Conservation (phyloP, 495 filamentous ascomycete genomes). For the Jackrogersella minutella region DNA sequence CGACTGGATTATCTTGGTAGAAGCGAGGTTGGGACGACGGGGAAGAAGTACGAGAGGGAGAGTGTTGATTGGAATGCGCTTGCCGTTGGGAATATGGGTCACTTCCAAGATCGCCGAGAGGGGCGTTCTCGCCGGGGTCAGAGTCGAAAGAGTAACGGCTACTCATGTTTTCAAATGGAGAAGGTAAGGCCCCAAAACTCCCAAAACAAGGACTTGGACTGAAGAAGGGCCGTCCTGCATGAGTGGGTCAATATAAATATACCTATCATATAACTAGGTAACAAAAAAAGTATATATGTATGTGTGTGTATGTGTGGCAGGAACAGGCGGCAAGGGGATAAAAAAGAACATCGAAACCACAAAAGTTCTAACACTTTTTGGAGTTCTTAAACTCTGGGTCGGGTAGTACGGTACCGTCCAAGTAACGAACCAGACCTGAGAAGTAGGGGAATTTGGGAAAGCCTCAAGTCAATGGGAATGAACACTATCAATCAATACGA, state of each 20-base stretch:
- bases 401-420: not conserved
- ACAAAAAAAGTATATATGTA: too few species aligned
- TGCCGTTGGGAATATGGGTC: slow-evolving; percentile 27
- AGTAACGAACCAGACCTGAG: not conserved
- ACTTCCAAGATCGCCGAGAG: slow-evolving; percentile 44
- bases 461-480: too few species aligned
- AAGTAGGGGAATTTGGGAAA: too few species aligned
- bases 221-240: slow-evolving; percentile 7
- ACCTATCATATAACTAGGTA: too few species aligned
- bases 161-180: slow-evolving; percentile 33
- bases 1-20: slow-evolving; percentile 33
- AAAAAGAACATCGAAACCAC: too few species aligned
- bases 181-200: not conserved
- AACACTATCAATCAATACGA: too few species aligned
- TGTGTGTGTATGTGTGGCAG: not conserved
- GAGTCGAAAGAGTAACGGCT: slow-evolving; percentile 46
- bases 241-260: slow-evolving; percentile 12
- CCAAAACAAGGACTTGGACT: slow-evolving; percentile 9
- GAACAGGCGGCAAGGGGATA: not conserved
- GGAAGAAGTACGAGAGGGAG: slow-evolving; percentile 11
- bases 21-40: slow-evolving; percentile 36
- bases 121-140: slow-evolving; percentile 50
- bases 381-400: too few species aligned
- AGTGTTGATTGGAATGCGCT: slow-evolving; percentile 24
- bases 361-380: too few species aligned